A percentile compares a stretch with the other conserved stretches of the same genome.
Evolutionary conservation across 106 monocot genomes (phyloP).

Genomic region (Ottelia alismoides): DNA sequence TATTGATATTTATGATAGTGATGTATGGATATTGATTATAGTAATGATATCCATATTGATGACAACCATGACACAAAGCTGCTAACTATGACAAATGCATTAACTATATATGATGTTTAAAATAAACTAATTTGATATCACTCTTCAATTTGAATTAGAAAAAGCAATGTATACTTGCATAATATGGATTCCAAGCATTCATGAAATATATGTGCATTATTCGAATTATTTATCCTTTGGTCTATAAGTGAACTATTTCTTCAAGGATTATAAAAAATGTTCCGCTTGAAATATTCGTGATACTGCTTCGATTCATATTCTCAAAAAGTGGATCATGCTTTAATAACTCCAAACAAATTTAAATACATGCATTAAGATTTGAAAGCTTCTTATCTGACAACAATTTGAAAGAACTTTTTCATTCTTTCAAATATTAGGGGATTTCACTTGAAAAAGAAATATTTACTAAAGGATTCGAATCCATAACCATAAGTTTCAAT

Average conservation of each 20-base stretch:
- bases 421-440: not conserved
- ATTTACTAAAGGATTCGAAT: not conserved
- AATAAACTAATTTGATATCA: not conserved
- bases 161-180: not conserved
- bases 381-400: not conserved
- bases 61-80: not conserved
- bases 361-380: not conserved
- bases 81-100: not conserved
- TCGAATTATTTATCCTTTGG: not conserved
- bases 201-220: not conserved
- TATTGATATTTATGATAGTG: not conserved
- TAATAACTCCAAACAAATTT: not conserved
- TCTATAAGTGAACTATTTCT: not conserved
- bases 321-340: not conserved
- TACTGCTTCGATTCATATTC: not conserved
- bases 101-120: not conserved
- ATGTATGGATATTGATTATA: not conserved
- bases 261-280: not conserved
- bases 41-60: not conserved
- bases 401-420: not conserved
- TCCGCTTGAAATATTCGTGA: not conserved
- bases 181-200: not conserved
- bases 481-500: constrained; percentile 1
- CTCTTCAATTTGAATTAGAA: not conserved
- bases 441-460: not conserved